phyloP scores from a whole-genome alignment of 2,329 filamentous ascomycete genomes.

The Botrytis galanthina region DNA sequence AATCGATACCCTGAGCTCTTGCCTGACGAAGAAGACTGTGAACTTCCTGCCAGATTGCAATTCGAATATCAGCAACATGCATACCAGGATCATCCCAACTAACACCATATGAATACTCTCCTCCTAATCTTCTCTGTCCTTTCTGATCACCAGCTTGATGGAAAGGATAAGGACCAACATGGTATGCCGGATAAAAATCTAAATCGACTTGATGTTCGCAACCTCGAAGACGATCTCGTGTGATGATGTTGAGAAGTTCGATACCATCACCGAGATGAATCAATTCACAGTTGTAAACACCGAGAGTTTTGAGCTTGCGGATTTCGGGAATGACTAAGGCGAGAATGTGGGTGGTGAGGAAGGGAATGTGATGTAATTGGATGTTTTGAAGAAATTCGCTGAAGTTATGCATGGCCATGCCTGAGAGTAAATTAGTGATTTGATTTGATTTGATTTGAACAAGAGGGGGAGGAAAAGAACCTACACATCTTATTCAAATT shows the following conservation, averaged over 20 bases:
- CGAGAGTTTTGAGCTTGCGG: constrained; percentile 30
- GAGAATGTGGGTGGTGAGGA: constrained; percentile 31
- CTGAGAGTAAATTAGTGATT: constrained; percentile 18
- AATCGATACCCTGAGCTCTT: constrained; percentile 28
- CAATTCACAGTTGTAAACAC: constrained; percentile 35
- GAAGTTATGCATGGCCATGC: constrained; percentile 28
- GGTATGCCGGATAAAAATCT: constrained; percentile 35
- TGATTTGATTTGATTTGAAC: not conserved
- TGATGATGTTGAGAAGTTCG: constrained; percentile 31
- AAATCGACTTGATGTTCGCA: constrained; percentile 30
- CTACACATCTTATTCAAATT: constrained; percentile 30
- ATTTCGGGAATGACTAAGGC: constrained; percentile 33
- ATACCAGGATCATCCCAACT: constrained; percentile 34
- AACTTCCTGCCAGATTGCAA: constrained; percentile 33
- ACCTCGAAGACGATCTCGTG: constrained; percentile 25
- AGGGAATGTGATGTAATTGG: constrained; percentile 34
- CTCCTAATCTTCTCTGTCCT: not conserved
- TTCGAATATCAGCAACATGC: constrained; percentile 15
- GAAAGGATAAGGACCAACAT: constrained; percentile 10
- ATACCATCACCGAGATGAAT: constrained; percentile 32
- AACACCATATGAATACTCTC: constrained; percentile 29
- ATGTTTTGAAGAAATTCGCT: constrained; percentile 28
- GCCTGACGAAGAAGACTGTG: constrained; percentile 25
- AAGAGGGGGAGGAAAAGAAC: not conserved
- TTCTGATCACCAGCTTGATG: constrained; percentile 24